Base-by-base conservation (phyloP, 768 basidiomycete genomes). In the Mycena chlorophos region DNA sequence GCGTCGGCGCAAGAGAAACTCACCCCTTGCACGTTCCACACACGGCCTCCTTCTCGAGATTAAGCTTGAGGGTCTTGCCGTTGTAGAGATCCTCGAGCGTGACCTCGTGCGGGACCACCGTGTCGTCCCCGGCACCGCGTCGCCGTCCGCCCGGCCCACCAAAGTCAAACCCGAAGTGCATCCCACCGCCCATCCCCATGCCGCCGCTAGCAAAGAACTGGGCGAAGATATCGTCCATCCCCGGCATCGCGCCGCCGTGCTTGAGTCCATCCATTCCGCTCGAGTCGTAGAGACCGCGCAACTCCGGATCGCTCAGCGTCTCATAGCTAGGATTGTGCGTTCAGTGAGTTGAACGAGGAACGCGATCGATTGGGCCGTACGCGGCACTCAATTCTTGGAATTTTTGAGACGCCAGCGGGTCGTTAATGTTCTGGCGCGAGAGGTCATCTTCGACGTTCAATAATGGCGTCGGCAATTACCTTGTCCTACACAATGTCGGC, bases 81-180 rank as follows among this genome's bases (percentile, higher is more conserved):
- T 88, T 90, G 72, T 93, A 98, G 20, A 95, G 75, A 68, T 98
- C 95, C 71, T 97, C 95, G 27, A 98, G 78, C 4, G 90, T 88
- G 51, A 96, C 90, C 37, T 91, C 80, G 68, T 95, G 89, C 3
- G 86, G 83, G 60, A 93, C 85, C 43, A 86, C 75, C 20, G 87
- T 82, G 67, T 94, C 86, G 62, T 88, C 78, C 16, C 88, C 88
- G 63, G 83, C 85, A 14, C 75, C 75, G 60, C 81, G 73, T 60
- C 78, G 73, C 56, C 75, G 72, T 49, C 76, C 74, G 34, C 72
- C 63, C 27, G 66, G 67, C 14, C 69, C 69, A 30, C 80, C 84
- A 64, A 89, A 89, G 51, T 83, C 80, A 65, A 92, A 93, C 52
- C 78, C 78, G 64, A 88, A 84, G 3, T 45, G 22, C 66, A 71